Evolutionary conservation across 1,284 basidiomycete species (phyloP).

Genomic region (Earliella scabrosa): DNA sequence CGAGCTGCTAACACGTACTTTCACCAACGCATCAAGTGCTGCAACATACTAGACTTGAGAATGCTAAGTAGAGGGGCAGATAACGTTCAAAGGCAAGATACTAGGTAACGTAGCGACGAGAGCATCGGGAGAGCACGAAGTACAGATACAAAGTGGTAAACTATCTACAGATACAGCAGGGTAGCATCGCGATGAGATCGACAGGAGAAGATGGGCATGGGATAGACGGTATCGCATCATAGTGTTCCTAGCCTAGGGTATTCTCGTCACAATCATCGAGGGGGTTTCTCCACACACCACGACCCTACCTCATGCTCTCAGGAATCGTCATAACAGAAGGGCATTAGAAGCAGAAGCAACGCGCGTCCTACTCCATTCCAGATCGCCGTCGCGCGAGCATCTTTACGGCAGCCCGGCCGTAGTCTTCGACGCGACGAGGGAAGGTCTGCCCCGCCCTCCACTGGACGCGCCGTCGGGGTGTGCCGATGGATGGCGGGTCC

Average conservation of each 20-base stretch:
- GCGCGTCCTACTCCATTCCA: background rate
- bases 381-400: slow-evolving; percentile 4
- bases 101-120: background rate
- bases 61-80: too few relatives aligned
- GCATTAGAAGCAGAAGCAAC: background rate
- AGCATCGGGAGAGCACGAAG: background rate
- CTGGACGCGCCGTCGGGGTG: background rate
- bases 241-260: background rate
- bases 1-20: too few relatives aligned
- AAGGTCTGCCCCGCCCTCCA: slow-evolving; percentile 4
- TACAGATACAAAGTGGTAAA: background rate
- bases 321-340: background rate
- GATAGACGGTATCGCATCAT: background rate
- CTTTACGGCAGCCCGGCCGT: slow-evolving; percentile 1
- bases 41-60: too few relatives aligned
- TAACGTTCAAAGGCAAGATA: too few relatives aligned
- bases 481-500: background rate
- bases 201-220: background rate
- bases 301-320: background rate
- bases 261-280: background rate
- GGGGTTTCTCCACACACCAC: background rate
- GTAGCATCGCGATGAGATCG: background rate
- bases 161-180: slow-evolving; percentile 17
- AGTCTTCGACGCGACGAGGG: slow-evolving; percentile 10
- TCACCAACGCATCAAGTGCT: too few relatives aligned